These are phyloP conservation scores for Dothideomycetes sp. DNA, from an alignment of 2,329 filamentous ascomycete genomes.

Conservation along the genomic window DNA sequence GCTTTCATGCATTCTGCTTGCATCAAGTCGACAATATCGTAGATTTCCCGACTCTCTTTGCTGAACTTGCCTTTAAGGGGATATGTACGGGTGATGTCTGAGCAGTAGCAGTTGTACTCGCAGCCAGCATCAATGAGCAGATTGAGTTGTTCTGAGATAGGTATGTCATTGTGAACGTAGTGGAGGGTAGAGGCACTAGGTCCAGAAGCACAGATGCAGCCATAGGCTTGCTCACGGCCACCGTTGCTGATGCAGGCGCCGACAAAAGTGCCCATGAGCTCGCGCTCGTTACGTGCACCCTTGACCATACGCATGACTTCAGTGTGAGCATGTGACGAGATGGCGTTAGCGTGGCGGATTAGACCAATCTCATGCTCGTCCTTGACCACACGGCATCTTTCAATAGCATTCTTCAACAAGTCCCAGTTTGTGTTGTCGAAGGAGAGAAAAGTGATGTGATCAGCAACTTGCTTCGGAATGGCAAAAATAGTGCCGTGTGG, in stretches of 20 bases:
- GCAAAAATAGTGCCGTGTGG: conserved; percentile 53
- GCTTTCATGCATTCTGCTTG: conserved; percentile 66
- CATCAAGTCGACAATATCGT: conserved; percentile 69
- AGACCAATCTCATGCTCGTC: conserved; percentile 75
- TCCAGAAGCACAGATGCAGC: conserved; percentile 75
- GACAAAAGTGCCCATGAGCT: conserved; percentile 74
- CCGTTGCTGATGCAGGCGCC: conserved; percentile 66
- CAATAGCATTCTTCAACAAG: conserved; percentile 57
- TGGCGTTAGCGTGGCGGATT: conserved; percentile 69
- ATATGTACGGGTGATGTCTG: conserved; percentile 73
- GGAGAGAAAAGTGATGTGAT: conserved; percentile 59
- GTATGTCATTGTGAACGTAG: conserved; percentile 71
- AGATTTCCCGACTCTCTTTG: conserved; percentile 53
- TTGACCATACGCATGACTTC: conserved; percentile 57
- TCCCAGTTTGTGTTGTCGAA: conserved; percentile 55
- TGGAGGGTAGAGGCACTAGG: conserved; percentile 76
- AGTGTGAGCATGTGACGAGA: conserved; percentile 70
- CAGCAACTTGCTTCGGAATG: conserved; percentile 67
- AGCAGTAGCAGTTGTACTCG: conserved; percentile 41
- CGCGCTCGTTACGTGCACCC: conserved; percentile 63
- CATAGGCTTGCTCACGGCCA: conserved; percentile 76
- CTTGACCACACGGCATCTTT: conserved; percentile 73
- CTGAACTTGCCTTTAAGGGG: conserved; percentile 67
- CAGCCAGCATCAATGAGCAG: conserved; percentile 75
- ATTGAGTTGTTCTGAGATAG: conserved; percentile 62